Percentiles rank a stretch among this genome's conserved stretches.
Conservation (phyloP, 2,329 filamentous ascomycete genomes). For the Penicillium olsonii region DNA sequence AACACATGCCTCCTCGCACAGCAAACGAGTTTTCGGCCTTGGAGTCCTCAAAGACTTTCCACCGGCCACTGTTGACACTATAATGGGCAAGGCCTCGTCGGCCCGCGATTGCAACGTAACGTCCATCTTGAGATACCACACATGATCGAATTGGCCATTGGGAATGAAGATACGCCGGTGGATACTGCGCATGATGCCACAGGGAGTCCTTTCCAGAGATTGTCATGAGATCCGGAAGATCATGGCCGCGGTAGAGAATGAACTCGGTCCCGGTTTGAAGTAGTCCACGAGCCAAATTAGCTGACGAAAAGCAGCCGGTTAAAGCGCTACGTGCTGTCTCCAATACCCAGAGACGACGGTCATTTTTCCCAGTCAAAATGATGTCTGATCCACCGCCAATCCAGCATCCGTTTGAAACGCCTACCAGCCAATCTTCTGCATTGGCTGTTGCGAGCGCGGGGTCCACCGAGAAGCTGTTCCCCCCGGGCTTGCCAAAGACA, state of each 20-base stretch:
- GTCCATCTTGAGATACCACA: conserved; percentile 85
- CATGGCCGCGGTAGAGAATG: conserved; percentile 91
- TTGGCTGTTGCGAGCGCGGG: conserved; percentile 64
- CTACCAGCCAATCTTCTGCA: conserved; percentile 80
- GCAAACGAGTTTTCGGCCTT: conserved; percentile 86
- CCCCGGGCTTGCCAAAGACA: conserved; percentile 89
- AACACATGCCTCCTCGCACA: conserved; percentile 95
- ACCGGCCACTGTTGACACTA: conserved; percentile 88
- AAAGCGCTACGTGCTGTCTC: conserved; percentile 95
- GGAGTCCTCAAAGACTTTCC: conserved; percentile 88
- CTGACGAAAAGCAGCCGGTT: conserved; percentile 84
- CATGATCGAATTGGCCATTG: conserved; percentile 92
- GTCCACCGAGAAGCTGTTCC: conserved; percentile 78
- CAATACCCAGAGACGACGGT: conserved; percentile 79
- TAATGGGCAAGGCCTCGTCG: conserved; percentile 91
- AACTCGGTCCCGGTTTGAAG: conserved; percentile 85
- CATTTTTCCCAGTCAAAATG: conserved; percentile 68
- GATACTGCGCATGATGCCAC: conserved; percentile 93
- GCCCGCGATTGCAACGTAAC: conserved; percentile 96
- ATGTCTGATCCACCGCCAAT: conserved; percentile 85
- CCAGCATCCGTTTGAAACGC: conserved; percentile 79
- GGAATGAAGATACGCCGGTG: conserved; percentile 77
- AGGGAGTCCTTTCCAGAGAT: conserved; percentile 89
- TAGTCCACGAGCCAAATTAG: conserved; percentile 86
- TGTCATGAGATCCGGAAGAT: conserved; percentile 83